Conservation (phyloP, 108 stramenopile species). For the Mayamaea pseudoterrestris region DNA sequence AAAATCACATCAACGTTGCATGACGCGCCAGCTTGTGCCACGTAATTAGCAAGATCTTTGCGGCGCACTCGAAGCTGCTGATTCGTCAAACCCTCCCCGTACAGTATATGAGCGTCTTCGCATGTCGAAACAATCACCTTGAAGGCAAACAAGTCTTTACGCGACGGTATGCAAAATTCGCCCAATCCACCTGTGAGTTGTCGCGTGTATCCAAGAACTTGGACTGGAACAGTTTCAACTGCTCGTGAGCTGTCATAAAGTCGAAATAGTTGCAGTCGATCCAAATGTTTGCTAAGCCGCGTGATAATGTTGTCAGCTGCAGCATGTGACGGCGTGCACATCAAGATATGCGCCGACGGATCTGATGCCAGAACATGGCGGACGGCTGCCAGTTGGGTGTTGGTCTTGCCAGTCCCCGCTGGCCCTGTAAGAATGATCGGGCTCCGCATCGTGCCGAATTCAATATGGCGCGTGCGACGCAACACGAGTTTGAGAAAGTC, state of each 20-base stretch:
- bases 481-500: slow-evolving; percentile 45
- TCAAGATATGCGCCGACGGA: slow-evolving; percentile 6
- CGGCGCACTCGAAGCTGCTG: slow-evolving; percentile 29
- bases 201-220: slow-evolving; percentile 34
- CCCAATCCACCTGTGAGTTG: slow-evolving; percentile 15
- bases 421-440: slow-evolving; percentile 67
- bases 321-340: slow-evolving; percentile 65
- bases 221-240: slow-evolving; percentile 31
- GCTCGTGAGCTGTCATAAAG: slow-evolving; percentile 31
- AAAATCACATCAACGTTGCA: neutral
- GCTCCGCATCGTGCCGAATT: slow-evolving; percentile 22
- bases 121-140: slow-evolving; percentile 56
- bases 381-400: slow-evolving; percentile 34
- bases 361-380: slow-evolving; percentile 19
- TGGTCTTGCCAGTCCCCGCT: slow-evolving; percentile 46
- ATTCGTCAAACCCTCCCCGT: slow-evolving; percentile 47
- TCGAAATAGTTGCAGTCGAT: slow-evolving; percentile 31
- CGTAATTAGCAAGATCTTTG: neutral
- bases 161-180: slow-evolving; percentile 33
- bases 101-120: slow-evolving; percentile 48
- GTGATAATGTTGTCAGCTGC: slow-evolving; percentile 56
- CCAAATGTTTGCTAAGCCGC: slow-evolving; percentile 24
- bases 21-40: neutral
- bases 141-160: slow-evolving; percentile 29
- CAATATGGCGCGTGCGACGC: slow-evolving; percentile 29